Evolutionary conservation across 805 yeast genomes (phyloP).

Genomic region (Candida boleticola): DNA sequence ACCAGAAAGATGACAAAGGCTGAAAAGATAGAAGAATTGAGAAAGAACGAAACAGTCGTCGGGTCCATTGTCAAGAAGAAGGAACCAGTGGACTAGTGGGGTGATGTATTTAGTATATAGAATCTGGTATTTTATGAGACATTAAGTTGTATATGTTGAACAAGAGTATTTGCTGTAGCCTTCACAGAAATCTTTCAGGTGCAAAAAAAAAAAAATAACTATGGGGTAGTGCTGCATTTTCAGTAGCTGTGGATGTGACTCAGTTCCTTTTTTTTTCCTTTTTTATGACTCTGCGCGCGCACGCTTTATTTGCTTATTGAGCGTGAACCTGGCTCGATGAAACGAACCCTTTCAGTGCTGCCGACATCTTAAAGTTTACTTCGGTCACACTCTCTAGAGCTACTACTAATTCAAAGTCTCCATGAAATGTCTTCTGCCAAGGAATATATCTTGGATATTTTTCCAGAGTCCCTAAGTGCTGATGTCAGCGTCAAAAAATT

Average conservation of each 20-base stretch:
- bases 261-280: background rate
- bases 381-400: too few relatives aligned
- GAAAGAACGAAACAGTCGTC: conserved; percentile 69
- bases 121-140: background rate
- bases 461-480: background rate
- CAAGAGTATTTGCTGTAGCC: too few relatives aligned
- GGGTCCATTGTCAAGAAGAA: conserved; percentile 44
- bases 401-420: too few relatives aligned
- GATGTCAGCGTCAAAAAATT: conserved; percentile 8
- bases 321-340: too few relatives aligned
- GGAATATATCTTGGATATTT: background rate
- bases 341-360: background rate
- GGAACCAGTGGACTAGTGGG: conserved; percentile 1
- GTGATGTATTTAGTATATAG: background rate
- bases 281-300: background rate
- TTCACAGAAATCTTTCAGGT: too few relatives aligned
- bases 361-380: background rate
- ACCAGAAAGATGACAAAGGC: conserved; percentile 43
- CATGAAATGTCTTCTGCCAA: conserved; percentile 13
- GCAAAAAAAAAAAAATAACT: too few relatives aligned
- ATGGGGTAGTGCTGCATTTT: too few relatives aligned
- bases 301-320: background rate
- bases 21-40: conserved; percentile 51
- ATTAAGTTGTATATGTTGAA: too few relatives aligned
- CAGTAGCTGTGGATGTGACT: background rate